phyloP scores from a whole-genome alignment of 495 filamentous ascomycete species.

The Xylaria scruposa region DNA sequence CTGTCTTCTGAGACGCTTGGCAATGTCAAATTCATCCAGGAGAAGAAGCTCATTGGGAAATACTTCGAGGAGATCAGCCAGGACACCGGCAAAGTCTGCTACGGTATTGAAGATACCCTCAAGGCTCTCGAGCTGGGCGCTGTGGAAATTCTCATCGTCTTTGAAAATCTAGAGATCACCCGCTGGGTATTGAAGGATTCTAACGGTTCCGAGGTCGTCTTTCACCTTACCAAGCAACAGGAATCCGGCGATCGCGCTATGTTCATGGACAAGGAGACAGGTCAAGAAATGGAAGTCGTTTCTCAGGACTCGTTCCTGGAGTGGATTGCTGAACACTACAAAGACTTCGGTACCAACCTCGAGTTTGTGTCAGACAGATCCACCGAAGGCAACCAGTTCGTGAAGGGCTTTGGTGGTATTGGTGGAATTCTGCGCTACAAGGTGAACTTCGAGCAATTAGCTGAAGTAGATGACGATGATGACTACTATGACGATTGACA shows the following conservation, averaged over 20 bases:
- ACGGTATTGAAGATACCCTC: constrained; percentile 95
- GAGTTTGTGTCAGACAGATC: constrained; percentile 98
- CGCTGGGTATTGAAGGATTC: constrained; percentile 87
- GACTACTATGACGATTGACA: constrained; percentile 92
- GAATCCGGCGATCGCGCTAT: constrained; percentile 75
- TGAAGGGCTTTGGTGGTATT: constrained; percentile 98
- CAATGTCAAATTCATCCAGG: constrained; percentile 99
- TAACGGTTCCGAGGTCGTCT: constrained; percentile 69
- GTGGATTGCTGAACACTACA: constrained; percentile 97
- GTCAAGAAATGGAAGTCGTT: constrained; percentile 93
- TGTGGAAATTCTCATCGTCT: constrained; percentile 94
- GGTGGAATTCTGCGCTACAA: constrained; percentile 98
- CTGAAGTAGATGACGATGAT: constrained; percentile 93
- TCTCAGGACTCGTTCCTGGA: constrained; percentile 91
- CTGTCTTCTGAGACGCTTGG: constrained; percentile 92
- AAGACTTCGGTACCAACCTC: constrained; percentile 93
- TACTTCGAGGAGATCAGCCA: constrained; percentile 99
- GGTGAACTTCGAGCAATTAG: constrained; percentile 99
- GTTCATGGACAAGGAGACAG: constrained; percentile 94
- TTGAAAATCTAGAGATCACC: constrained; percentile 92
- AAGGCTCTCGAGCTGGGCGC: constrained; percentile 97
- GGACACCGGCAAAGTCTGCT: constrained; percentile 94
- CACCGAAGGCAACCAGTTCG: constrained; percentile 98
- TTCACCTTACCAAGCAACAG: constrained; percentile 89
- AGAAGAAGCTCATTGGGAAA: constrained; percentile 98